Evolutionary conservation across 2,329 filamentous ascomycete species (phyloP).

Genomic region (Davidsoniella neocaledoniae): DNA sequence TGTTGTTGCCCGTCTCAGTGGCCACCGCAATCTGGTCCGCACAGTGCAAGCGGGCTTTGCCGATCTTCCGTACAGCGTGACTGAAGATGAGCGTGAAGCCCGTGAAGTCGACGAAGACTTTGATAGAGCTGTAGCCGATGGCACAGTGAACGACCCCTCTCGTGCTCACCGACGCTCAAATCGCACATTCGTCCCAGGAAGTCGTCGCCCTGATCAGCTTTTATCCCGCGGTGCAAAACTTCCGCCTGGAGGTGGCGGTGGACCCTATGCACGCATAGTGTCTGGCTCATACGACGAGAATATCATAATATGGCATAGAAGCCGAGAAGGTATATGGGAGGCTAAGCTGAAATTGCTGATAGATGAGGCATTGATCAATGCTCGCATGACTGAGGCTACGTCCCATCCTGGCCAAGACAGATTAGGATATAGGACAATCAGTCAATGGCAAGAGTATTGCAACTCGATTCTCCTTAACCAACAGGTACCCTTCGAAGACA

Average conservation of each 20-base stretch:
- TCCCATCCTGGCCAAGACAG: too few species aligned
- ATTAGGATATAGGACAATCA: neutral
- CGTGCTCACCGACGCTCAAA: slow-evolving; percentile 18
- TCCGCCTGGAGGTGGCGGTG: slow-evolving; percentile 79
- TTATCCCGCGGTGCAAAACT: slow-evolving; percentile 70
- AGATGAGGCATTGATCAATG: slow-evolving; percentile 46
- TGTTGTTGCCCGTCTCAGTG: slow-evolving; percentile 73
- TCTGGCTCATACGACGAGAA: slow-evolving; percentile 93
- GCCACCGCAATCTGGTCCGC: slow-evolving; percentile 71
- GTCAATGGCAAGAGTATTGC: slow-evolving; percentile 7
- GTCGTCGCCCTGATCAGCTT: slow-evolving; percentile 57
- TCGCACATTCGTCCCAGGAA: slow-evolving; percentile 49
- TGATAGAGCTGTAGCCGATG: slow-evolving; percentile 40
- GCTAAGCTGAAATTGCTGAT: slow-evolving; percentile 59
- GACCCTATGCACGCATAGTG: slow-evolving; percentile 82
- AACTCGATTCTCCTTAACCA: slow-evolving; percentile 36
- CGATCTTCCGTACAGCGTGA: slow-evolving; percentile 63
- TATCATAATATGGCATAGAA: slow-evolving; percentile 86
- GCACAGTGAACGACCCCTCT: slow-evolving; percentile 24
- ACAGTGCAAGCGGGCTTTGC: slow-evolving; percentile 93
- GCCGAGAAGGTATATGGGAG: slow-evolving; percentile 72
- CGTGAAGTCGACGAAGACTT: slow-evolving; percentile 57
- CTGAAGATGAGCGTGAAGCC: slow-evolving; percentile 59
- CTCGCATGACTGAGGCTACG: slow-evolving; percentile 17
- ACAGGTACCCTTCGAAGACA: slow-evolving; percentile 27